These are phyloP conservation scores for Pachyrhizus erosus DNA, from an alignment of 306 rosid genomes.

Conservation along the genomic window DNA sequence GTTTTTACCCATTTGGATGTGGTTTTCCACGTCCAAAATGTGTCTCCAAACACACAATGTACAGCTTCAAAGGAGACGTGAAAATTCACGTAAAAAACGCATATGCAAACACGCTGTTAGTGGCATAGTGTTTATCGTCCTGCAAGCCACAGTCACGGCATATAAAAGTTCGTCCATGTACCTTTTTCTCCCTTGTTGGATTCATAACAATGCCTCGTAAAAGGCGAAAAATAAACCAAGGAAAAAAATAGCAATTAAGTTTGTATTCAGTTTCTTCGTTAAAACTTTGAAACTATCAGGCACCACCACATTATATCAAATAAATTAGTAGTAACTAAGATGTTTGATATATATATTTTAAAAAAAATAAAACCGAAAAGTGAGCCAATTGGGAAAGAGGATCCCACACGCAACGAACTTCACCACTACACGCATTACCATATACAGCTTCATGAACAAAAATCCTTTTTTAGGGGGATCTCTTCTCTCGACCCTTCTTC, in stretches of 20 bases:
- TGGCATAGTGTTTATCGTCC: background rate
- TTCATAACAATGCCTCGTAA: background rate
- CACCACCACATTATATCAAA: constrained; percentile 14
- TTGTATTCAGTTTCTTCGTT: constrained; percentile 39
- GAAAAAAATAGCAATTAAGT: background rate
- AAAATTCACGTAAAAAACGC: too few relatives aligned
- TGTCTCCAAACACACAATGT: too few relatives aligned
- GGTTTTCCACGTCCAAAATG: too few relatives aligned
- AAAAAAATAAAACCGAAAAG: background rate
- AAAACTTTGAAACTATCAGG: constrained; percentile 30
- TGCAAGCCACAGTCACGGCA: background rate
- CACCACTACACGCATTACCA: constrained; percentile 39
- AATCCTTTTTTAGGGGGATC: constrained; percentile 28
- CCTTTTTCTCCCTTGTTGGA: background rate
- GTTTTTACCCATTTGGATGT: too few relatives aligned
- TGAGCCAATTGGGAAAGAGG: constrained; percentile 57
- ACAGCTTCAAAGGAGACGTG: too few relatives aligned
- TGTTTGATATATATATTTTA: background rate
- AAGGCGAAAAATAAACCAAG: background rate
- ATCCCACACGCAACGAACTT: constrained; percentile 40
- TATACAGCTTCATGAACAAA: constrained; percentile 49
- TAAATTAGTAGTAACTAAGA: background rate
- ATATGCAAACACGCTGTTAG: too few relatives aligned
- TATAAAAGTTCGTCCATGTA: background rate
- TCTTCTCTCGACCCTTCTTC: constrained; percentile 52